These are phyloP conservation scores for Parmales sp. DNA, from an alignment of 108 stramenopile genomes.

Conservation along the genomic window DNA sequence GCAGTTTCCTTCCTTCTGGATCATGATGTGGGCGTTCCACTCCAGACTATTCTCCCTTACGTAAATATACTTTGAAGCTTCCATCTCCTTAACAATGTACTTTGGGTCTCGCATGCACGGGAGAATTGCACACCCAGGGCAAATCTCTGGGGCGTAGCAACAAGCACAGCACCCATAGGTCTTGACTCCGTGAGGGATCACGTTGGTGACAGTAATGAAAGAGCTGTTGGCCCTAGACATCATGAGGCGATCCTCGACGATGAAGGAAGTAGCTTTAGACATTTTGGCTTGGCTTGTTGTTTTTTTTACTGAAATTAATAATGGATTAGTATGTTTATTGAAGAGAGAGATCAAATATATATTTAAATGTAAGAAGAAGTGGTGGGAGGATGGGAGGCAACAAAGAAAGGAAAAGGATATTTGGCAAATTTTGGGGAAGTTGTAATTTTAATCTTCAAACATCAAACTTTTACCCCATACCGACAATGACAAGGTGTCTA, in stretches of 20 bases:
- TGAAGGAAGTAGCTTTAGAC: conserved; percentile 28
- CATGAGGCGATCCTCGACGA: conserved; percentile 44
- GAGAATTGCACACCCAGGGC: conserved; percentile 29
- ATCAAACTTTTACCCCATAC: no score
- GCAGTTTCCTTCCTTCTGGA: conserved; percentile 29
- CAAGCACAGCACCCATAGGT: conserved; percentile 34
- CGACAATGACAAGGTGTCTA: no score
- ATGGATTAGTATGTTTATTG: no score
- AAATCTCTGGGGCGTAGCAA: conserved; percentile 34
- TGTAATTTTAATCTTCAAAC: no score
- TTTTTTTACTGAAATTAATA: no score
- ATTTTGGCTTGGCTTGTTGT: no score
- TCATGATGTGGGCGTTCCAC: conserved; percentile 41
- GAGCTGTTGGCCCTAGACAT: conserved; percentile 24
- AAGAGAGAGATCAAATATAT: no score
- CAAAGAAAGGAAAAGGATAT: no score
- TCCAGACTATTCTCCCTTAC: conserved; percentile 47
- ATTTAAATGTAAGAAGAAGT: no score
- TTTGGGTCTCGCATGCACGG: conserved; percentile 45
- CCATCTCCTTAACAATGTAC: conserved; percentile 41
- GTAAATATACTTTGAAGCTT: conserved; percentile 39
- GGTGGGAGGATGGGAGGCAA: no score
- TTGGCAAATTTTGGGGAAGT: no score
- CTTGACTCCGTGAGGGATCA: conserved; percentile 10
- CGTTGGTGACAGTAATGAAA: neutral